These are phyloP conservation scores for Yarrowia sp. DNA, from an alignment of 805 yeast genomes.

Conservation along the genomic window DNA sequence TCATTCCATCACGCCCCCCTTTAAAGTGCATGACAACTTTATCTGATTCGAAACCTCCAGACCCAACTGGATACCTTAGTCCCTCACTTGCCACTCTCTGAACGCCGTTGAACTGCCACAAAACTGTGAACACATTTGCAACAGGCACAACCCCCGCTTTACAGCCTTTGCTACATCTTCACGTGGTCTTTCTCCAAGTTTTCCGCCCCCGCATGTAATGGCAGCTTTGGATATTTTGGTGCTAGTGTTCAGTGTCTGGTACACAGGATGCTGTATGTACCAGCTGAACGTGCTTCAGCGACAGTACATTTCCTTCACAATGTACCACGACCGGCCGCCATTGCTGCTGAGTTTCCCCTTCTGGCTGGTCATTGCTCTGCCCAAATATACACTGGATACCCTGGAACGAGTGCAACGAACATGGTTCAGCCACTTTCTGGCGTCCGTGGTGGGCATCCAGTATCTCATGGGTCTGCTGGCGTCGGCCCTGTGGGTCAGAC, in stretches of 20 bases:
- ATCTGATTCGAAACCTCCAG: constrained; percentile 13
- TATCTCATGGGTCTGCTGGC: constrained; percentile 28
- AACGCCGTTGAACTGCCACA: background rate
- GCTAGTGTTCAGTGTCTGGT: constrained; percentile 22
- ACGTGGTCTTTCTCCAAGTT: too few relatives aligned
- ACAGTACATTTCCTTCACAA: constrained; percentile 32
- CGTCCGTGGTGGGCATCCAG: constrained; percentile 14
- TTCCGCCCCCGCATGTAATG: constrained; percentile 29
- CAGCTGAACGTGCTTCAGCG: constrained; percentile 30
- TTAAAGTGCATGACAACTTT: background rate
- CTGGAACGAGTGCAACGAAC: background rate
- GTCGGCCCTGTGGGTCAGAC: constrained; percentile 20
- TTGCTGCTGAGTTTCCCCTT: constrained; percentile 14
- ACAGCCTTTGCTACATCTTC: background rate
- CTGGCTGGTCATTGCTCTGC: constrained; percentile 30
- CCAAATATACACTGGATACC: constrained; percentile 22
- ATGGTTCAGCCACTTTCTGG: constrained; percentile 21
- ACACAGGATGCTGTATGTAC: constrained; percentile 35
- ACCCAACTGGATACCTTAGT: background rate
- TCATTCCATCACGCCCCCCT: constrained; percentile 27
- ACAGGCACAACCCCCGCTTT: too few relatives aligned
- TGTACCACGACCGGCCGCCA: constrained; percentile 30
- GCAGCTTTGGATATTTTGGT: constrained; percentile 24
- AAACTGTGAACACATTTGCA: too few relatives aligned
- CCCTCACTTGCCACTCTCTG: background rate